Evolutionary conservation across 2,329 filamentous ascomycete species (phyloP), one percentile per base, ranked within the genome.

Genomic region (Coniochaeta pulveracea): DNA sequence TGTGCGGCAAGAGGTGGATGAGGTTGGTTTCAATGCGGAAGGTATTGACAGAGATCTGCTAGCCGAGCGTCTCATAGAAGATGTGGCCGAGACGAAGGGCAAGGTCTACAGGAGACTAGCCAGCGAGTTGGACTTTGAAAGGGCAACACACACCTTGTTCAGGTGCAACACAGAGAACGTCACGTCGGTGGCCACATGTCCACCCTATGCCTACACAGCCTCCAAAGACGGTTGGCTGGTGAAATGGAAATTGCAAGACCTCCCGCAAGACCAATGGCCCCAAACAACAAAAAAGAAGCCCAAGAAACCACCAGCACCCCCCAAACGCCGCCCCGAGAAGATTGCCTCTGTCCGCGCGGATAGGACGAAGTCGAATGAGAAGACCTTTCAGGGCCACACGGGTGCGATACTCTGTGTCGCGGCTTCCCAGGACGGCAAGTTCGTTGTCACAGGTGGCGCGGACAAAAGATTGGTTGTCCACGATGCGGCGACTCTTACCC

Each of bases 11-110:
- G 82, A 94, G 44, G 58, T 65, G 17, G 80, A 93, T 46, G 81
- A 85, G 42, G 71, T 70, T 34, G 91, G 86, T 24, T 98, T 96
- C 50, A 86, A 98, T 58, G 91, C 91, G 6, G 86, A 80, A 46
- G 85, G 96, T 34, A 83, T 98, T 37, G 91, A 96, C 59, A 72
- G 81, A 38, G 91, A 98, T 51, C 63, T 95, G 46, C 88, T 98
- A 47, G 86, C 89, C 26, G 84, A 93, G 55, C 69, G 88, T 46
- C 63, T 98, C 47, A 78, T 89, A 56, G 85, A 95, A 58, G 91
- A 96, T 53, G 84, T 91, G 26, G 79, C 91, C 34, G 91, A 95
- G 60, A 75, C 76, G 36, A 95, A 95, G 61, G 91, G 91, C 37
- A 80, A 81, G 46, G 71, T 94, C 32, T 96, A 94, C 60, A 74